These are phyloP conservation scores for Hypoxylon cercidicola DNA, from an alignment of 495 filamentous ascomycete species.

Conservation along the genomic window DNA sequence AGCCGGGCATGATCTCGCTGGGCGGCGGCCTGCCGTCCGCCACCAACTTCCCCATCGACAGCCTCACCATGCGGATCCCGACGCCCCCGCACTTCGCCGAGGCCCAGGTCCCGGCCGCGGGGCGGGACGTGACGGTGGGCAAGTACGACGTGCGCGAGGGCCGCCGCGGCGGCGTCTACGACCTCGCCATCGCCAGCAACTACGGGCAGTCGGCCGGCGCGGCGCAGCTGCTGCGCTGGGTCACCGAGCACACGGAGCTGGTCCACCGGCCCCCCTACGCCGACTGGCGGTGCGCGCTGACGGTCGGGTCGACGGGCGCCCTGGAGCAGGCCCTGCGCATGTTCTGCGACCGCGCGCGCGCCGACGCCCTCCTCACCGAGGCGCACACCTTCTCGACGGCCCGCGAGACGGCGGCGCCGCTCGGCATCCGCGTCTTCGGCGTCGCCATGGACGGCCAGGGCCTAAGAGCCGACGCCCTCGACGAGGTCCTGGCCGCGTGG, in stretches of 20 bases:
- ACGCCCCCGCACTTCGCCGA: conserved; percentile 72
- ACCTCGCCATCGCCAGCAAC: conserved; percentile 86
- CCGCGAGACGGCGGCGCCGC: conserved; percentile 80
- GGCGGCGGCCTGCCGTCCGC: conserved; percentile 91
- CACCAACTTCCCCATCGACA: conserved; percentile 55
- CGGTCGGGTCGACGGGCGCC: conserved; percentile 79
- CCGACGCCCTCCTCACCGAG: conserved; percentile 81
- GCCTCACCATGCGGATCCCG: conserved; percentile 50
- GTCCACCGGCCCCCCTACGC: conserved; percentile 78
- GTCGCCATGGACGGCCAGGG: conserved; percentile 83
- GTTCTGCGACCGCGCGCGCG: conserved; percentile 72
- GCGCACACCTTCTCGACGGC: conserved; percentile 88
- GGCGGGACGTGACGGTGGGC: conserved; percentile 68
- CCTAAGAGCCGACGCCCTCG: conserved; percentile 71
- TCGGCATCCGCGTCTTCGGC: conserved; percentile 79
- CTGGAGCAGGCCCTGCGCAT: conserved; percentile 82
- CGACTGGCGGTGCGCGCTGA: conserved; percentile 84
- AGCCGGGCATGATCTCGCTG: conserved; percentile 81
- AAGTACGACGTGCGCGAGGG: conserved; percentile 80
- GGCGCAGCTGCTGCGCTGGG: conserved; percentile 85
- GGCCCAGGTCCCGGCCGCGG: conserved; percentile 64
- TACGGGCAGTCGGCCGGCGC: conserved; percentile 88
- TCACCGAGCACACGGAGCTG: conserved; percentile 93
- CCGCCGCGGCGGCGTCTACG: conserved; percentile 52
- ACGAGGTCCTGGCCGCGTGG: conserved; percentile 75